Base-by-base conservation (phyloP, 257 asterid genomes). In the Salvia miltiorrhiza region DNA sequence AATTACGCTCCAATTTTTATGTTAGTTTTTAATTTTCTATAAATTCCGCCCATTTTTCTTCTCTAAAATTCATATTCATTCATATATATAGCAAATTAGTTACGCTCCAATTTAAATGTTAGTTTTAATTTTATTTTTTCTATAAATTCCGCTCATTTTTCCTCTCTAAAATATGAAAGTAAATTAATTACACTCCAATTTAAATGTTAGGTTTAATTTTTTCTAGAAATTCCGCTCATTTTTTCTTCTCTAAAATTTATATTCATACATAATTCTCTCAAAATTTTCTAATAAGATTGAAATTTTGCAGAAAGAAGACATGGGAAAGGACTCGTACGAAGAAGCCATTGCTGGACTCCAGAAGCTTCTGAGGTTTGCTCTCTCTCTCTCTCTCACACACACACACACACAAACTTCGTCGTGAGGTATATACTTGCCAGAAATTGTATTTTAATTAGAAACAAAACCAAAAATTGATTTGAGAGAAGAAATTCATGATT, bases 271-370 rank as follows among this genome's bases (percentile, higher is more conserved):
- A 23, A 3, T 30, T 4, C 26, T 52, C 50, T 53, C 16, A 40
- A 24, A 9, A 11, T 14, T 74, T 19, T 56, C 52, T 55, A 52
- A 67, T 26, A 32, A 13, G 40, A 40, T 17, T 69, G 56, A 32
- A 55, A 57, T 62, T 0, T 66, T 79, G 83, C 92, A 93, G 98
- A 87, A 76, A 81, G 90, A 88, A 84, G 92, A 90, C 56, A 88
- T 90, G 96, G 86, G 82, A 8, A 87, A 83, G 37, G 89, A 85
- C 59, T 65, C 92, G 11, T 83, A 83, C 73, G 97, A 88, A 80
- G 85, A 84, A 49, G 98, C 98, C 88, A 81, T 93, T 67, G 84
- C 77, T 49, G 92, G 74, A 55, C 98, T 93, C 69, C 77, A 82
- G 78, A 88, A 90, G 81, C 95, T 90, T 68, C 92, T 93, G 72